Base-by-base conservation (phyloP, 306 rosid genomes). In the Nissolia schottii region DNA sequence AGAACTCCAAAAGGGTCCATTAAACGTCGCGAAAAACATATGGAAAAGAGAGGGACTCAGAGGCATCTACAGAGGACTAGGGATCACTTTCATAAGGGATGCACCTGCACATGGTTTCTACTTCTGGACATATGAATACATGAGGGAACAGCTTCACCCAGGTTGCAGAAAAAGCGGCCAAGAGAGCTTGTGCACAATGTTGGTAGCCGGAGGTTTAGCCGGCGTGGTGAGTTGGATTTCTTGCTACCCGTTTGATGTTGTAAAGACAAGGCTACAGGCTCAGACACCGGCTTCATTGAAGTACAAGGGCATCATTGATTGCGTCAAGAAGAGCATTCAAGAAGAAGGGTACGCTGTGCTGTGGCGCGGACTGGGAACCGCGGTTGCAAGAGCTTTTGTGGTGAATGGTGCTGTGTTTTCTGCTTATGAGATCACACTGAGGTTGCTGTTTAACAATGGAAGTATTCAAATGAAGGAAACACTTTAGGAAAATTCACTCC, bases 191-290 rank as follows among this genome's bases (percentile, higher is more conserved):
- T 31, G 64, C 6, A 94, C 97, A 7, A 87, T 91, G 96, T 28
- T 94, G 62, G 7, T 86, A 7, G 81, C 95, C 0, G 97, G 97
- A 55, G 99, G 99, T 18, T 70, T 82, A 4, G 99, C 96, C 0
- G 98, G 97, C 16, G 93, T 87, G n/a, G 84, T 92, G 0, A 93
- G 96, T 48, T 94, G 96, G 96, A 67, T 81, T 16, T 86, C 75
- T 57, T 87, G 99, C 58, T 89, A 91, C 65, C 99, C 95, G 3
- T 68, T 89, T 13, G 99, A 94, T 68, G 97, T 93, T 40, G 50
- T 91, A 0, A 91, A 93, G 78, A 93, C 94, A 35, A 83, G 96
- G 45, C 55, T 93, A 32, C 96, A 90, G 61, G 92, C 83, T 70
- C 92, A 93, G 34, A 83, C 94, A 22, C 64, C 61, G 1, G 55